Evolutionary conservation across 179 eudicot genomes (phyloP), one percentile per base, ranked within the genome.

Genomic region (Silene coronaria): DNA sequence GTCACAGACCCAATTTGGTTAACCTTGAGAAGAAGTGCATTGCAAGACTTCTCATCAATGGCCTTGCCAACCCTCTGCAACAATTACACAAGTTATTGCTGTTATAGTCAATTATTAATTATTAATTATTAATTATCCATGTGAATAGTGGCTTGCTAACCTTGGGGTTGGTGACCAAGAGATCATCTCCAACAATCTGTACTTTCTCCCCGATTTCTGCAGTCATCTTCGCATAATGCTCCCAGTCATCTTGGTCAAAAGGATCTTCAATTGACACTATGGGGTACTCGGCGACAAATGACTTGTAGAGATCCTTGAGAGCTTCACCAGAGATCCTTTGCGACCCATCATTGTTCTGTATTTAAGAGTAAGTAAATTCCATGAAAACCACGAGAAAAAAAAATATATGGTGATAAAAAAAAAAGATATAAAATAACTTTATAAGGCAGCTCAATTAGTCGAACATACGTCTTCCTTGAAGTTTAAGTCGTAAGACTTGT

Each of bases 171-270:
- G 98, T 94, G 80, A 94, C 98, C 81, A 92, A 84, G 32, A 94
- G 91, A 85, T 94, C 98, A 81, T 94, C 45, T 38, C 45, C 45
- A 38, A 38, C 98, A 79, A 92, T 89, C 82, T 94, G 98, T 32
- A 92, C 93, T 81, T 86, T 59, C 13, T 85, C 86, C 61, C 93
- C 97, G 17, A 78, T 60, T 80, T 89, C 96, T 45, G 83, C 71
- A 14, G 93, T 91, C 79, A 92, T 53, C 83, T 86, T 86, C 75
- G 88, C 82, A 60, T 94, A 92, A 86, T 88, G 88, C 80, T 88
- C 95, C 98, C 97, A 92, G 85, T 94, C 98, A 82, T 94, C 98
- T 75, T 94, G 97, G 85, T 94, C 98, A 83, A 89, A 94, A 42
- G 97, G 98, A 67, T 92, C 96, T 75, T 92, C 45, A 38, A 90